These are phyloP conservation scores for Phytopythium mirpurense DNA, from an alignment of 352 stramenopile genomes.

Conservation along the genomic window DNA sequence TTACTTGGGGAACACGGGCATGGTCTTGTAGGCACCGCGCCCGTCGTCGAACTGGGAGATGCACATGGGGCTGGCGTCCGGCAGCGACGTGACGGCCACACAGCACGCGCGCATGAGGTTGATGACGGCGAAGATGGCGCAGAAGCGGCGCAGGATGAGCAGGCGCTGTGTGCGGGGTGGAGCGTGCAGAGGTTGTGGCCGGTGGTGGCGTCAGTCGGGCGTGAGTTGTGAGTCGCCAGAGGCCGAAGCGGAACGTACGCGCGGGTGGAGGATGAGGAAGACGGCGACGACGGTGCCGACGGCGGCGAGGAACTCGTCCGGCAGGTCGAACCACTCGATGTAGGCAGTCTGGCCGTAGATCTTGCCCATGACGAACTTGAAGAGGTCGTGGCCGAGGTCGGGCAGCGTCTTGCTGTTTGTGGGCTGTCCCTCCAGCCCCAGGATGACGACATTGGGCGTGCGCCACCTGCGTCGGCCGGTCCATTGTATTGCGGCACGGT, in stretches of 20 bases:
- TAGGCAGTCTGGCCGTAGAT: constrained; percentile 79
- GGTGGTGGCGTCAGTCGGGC: too few species aligned
- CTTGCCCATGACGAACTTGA: constrained; percentile 83
- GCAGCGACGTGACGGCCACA: constrained; percentile 81
- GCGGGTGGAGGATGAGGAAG: constrained; percentile 68
- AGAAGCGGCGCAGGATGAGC: constrained; percentile 80
- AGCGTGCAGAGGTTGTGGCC: not conserved
- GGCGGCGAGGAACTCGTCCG: constrained; percentile 75
- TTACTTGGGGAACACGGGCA: constrained; percentile 86
- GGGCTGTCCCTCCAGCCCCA: constrained; percentile 51
- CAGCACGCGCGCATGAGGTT: constrained; percentile 85
- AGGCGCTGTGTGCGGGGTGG: constrained; percentile 45
- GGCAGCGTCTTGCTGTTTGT: constrained; percentile 72
- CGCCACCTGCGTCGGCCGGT: constrained; percentile 65
- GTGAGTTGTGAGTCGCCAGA: not conserved
- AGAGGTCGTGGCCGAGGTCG: constrained; percentile 81
- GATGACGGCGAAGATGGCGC: constrained; percentile 80
- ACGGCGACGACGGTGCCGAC: constrained; percentile 63
- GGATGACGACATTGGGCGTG: constrained; percentile 79
- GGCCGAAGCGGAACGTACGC: constrained; percentile 29
- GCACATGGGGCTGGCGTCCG: constrained; percentile 82
- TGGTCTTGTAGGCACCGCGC: constrained; percentile 71
- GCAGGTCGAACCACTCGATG: constrained; percentile 84
- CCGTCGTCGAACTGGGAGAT: constrained; percentile 77
- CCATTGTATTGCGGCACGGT: too few species aligned